These are phyloP conservation scores for Alnus glutinosa DNA, from an alignment of 306 rosid genomes.

Conservation along the genomic window DNA sequence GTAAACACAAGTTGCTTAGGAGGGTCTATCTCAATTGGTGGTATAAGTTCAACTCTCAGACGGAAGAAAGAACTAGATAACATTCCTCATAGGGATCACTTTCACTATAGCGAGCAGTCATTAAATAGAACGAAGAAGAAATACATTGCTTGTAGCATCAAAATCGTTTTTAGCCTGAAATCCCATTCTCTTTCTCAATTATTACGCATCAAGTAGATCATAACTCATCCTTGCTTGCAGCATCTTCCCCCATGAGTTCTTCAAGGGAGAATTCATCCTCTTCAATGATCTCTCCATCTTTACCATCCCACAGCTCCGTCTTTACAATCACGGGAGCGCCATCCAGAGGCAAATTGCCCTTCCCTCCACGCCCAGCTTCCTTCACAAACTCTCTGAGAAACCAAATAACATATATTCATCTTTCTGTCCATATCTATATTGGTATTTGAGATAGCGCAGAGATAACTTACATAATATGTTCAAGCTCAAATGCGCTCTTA, in stretches of 20 bases:
- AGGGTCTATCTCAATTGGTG: too few species aligned
- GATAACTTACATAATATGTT: slow-evolving; percentile 69
- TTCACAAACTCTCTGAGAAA: slow-evolving; percentile 72
- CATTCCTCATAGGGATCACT: slow-evolving; percentile 9
- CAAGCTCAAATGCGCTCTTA: slow-evolving; percentile 91
- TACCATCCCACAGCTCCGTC: slow-evolving; percentile 94
- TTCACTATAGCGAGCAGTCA: slow-evolving; percentile 19
- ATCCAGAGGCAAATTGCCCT: slow-evolving; percentile 77
- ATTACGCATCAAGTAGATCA: slow-evolving; percentile 28
- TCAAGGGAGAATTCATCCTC: slow-evolving; percentile 97
- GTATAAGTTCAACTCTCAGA: too few species aligned
- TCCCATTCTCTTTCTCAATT: slow-evolving; percentile 9
- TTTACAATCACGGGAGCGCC: slow-evolving; percentile 60
- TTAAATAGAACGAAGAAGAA: slow-evolving; percentile 7
- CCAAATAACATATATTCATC: slow-evolving; percentile 13
- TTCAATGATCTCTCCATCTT: slow-evolving; percentile 86
- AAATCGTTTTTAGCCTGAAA: slow-evolving; percentile 29
- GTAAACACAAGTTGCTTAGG: too few species aligned
- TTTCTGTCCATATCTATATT: slow-evolving; percentile 6
- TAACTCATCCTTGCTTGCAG: slow-evolving; percentile 64
- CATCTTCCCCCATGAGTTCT: slow-evolving; percentile 89
- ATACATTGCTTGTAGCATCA: slow-evolving; percentile 12
- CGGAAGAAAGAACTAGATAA: not conserved
- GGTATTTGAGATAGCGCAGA: slow-evolving; percentile 2
- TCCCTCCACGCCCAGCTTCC: slow-evolving; percentile 93